Base-by-base conservation (phyloP, 345 rosid genomes). In the Nasturtium officinale region DNA sequence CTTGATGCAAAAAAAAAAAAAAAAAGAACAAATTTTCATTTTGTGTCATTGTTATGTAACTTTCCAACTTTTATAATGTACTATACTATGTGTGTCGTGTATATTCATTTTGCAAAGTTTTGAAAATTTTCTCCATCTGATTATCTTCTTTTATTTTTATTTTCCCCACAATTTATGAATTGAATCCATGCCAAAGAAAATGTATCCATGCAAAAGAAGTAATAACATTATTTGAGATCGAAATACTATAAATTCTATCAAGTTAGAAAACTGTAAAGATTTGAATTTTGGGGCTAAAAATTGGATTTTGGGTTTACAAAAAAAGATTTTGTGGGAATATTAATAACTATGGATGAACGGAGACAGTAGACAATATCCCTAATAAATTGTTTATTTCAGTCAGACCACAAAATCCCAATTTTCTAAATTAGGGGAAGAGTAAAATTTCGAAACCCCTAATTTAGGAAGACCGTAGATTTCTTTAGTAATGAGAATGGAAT, bases 1-100 rank as follows among this genome's bases (percentile, higher is more conserved):
- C 50, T 61, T 59, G 52, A 52, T 40, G 48, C 29, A 18, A 6
- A 15, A 64, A 1, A 18, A 21, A 1, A 18, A 6, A 15, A 64
- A 1, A 18, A 21, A 1, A 8, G 35, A 12, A 10, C 28, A 33
- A 32, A 0, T 37, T 20, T 63, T 52, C 1, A 37, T 28, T 66
- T 48, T 57, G 29, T 48, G 48, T 16, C 50, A 17, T 61, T 61
- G 70, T 46, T 25, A 29, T 61, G 54, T 52, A 69, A 50, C 35
- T 29, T 52, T 52, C 45, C 68, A 51, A 35, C 17, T 32, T 63
- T 72, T 43, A 17, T 52, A 13, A 28, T 5, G 25, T 46, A 65
- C 42, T 65, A n/a, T n/a, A n/a, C n/a, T n/a, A n/a, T n/a, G n/a
- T 59, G 65, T 21, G 16, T 59, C 54, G 51, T 66, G 57, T 60